Evolutionary conservation across 768 basidiomycete genomes (phyloP), one percentile per base, ranked within the genome.

Genomic region (Mycena capillaripes): DNA sequence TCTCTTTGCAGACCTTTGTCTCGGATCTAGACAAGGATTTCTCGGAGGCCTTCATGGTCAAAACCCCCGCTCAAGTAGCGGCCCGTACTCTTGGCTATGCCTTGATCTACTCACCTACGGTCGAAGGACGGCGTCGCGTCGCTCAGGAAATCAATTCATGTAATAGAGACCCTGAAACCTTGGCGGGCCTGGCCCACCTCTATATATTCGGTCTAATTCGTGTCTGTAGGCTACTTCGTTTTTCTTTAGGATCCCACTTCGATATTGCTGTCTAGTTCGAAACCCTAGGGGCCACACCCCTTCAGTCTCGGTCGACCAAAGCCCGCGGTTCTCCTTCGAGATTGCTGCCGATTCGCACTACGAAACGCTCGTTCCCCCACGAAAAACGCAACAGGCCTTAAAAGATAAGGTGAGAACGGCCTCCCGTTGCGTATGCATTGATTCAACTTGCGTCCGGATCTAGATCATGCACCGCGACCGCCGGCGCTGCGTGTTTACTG

Each of bases 121-220:
- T 17, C 40, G 27, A 12, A 12, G 64, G 53, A 40, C 53, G 52
- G 27, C 3, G 17, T 4, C 42, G 38, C 12, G 27, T 66, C 21
- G 52, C 53, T 8, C 12, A 50, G 11, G 53, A 66, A 27, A 32
- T 66, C 38, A 55, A 56, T 8, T 9, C 38, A 5, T 56, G 34
- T 21, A 14, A 66, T 14, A 32, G 34, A 25, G 53, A 66, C 19
- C 3, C 7, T 8, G 64, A 66, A 23, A 44, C 6, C 27, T 23
- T 66, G 3, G 64, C 53, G 5, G 64, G 52, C 19, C 53, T 66
- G 25, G 64, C 64, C 3, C 53, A 56, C n/a, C 64, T 66, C 25
- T 66, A 66, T 11, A 66, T 66, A 10, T 66, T 29, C 25, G 64
- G 53, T 19, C 27, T 66, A 0, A 46, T 66, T 14, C 50, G 64